A percentile compares a stretch with the other conserved stretches of the same genome.
Evolutionary conservation across 169 alveolate species (phyloP).

Genomic region (Plasmodium knowlesi): DNA sequence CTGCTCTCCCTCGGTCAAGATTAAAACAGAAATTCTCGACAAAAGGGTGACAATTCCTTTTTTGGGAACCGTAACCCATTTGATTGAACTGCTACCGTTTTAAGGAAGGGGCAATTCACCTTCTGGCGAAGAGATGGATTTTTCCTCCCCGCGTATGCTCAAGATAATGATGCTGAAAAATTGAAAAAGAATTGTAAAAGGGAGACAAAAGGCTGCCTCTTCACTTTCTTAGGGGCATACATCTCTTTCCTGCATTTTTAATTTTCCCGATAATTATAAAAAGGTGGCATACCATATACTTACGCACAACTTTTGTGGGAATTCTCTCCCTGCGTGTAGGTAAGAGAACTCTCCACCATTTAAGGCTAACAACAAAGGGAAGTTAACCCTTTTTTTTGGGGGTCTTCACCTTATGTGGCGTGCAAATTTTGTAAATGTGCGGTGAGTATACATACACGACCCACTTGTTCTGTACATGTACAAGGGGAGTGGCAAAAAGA

Average conservation of each 20-base stretch:
- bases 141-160: background rate
- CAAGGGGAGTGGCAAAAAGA: background rate
- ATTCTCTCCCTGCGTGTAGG: background rate
- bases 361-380: background rate
- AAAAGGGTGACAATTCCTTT: background rate
- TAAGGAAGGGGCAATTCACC: background rate
- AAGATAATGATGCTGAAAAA: background rate
- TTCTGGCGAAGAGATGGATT: background rate
- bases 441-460: background rate
- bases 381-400: background rate
- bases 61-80: background rate
- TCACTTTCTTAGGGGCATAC: background rate
- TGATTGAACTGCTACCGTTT: too few relatives aligned
- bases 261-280: background rate
- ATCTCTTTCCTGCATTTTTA: background rate
- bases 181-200: background rate
- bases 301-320: background rate
- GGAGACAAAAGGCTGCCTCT: background rate
- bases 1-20: background rate
- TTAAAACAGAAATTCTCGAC: background rate
- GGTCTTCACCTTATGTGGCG: background rate
- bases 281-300: background rate
- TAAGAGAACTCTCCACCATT: background rate
- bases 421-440: background rate
- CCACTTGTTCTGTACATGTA: background rate